phyloP scores from a whole-genome alignment of 441 rosid genomes.

The Manihot esculenta region DNA sequence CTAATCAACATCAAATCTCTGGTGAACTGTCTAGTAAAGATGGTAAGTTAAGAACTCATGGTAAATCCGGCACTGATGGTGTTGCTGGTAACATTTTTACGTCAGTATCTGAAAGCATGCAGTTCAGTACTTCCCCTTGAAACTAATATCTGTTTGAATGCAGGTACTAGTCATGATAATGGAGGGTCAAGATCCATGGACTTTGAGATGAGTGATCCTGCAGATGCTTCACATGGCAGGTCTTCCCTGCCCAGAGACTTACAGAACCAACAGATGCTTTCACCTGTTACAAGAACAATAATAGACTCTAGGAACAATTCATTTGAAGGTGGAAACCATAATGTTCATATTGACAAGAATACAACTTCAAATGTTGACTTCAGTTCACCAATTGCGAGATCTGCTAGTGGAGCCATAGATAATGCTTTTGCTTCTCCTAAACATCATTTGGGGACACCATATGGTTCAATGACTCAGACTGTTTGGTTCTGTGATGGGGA shows the following conservation, averaged over 20 bases:
- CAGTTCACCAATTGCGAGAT: slow-evolving; percentile 32
- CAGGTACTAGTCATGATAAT: slow-evolving; percentile 54
- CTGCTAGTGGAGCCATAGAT: slow-evolving; percentile 30
- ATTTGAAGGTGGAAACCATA: slow-evolving; percentile 60
- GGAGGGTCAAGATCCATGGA: slow-evolving; percentile 65
- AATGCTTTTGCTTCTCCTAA: slow-evolving; percentile 59
- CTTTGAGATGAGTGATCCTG: slow-evolving; percentile 60
- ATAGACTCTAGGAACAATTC: slow-evolving; percentile 61
- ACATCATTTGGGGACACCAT: slow-evolving; percentile 43
- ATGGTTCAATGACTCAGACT: slow-evolving; percentile 44
- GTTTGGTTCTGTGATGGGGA: slow-evolving; percentile 86
- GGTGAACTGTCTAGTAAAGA: slow-evolving; percentile 35
- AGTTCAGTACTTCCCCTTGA: slow-evolving; percentile 33
- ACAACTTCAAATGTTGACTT: slow-evolving; percentile 32
- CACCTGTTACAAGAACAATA: slow-evolving; percentile 61
- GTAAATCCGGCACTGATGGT: slow-evolving; percentile 28
- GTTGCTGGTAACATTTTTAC: slow-evolving; percentile 27
- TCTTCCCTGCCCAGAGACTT: slow-evolving; percentile 65
- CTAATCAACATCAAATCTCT: slow-evolving; percentile 37
- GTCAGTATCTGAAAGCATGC: slow-evolving; percentile 42
- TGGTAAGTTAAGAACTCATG: slow-evolving; percentile 26
- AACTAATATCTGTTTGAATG: slow-evolving; percentile 45
- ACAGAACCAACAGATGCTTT: slow-evolving; percentile 52
- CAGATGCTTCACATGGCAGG: slow-evolving; percentile 61
- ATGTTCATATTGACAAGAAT: slow-evolving; percentile 36